These are phyloP conservation scores for Amanita rimosa DNA, from an alignment of 768 basidiomycete genomes.

Conservation along the genomic window DNA sequence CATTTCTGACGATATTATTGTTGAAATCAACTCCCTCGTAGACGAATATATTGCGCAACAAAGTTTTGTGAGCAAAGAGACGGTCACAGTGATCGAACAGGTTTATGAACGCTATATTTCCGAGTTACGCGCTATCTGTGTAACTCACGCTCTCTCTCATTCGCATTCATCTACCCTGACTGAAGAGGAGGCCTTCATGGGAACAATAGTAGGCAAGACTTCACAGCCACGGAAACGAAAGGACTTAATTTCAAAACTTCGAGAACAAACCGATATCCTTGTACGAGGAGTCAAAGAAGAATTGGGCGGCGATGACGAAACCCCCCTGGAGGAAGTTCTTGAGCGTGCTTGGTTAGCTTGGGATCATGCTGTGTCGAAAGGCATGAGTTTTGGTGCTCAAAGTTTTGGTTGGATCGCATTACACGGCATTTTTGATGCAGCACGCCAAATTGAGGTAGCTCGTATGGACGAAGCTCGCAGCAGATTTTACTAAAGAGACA, in stretches of 20 bases:
- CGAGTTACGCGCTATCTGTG: constrained; percentile 37
- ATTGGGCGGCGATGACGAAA: constrained; percentile 37
- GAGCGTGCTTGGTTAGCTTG: constrained; percentile 46
- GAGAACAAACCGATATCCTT: constrained; percentile 43
- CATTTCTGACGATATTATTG: background rate
- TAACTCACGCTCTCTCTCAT: constrained; percentile 32
- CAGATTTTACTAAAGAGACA: constrained; percentile 10
- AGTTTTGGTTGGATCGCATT: constrained; percentile 56
- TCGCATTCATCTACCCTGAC: constrained; percentile 30
- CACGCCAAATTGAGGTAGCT: constrained; percentile 33
- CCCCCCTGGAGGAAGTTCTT: constrained; percentile 26
- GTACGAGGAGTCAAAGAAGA: constrained; percentile 38
- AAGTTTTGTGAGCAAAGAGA: constrained; percentile 11
- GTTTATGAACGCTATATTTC: constrained; percentile 31
- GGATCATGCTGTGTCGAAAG: constrained; percentile 23
- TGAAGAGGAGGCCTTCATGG: constrained; percentile 55
- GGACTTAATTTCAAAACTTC: constrained; percentile 41
- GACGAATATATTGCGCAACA: constrained; percentile 20
- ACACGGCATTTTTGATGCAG: constrained; percentile 43
- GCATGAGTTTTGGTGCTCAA: constrained; percentile 38
- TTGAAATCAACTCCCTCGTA: constrained; percentile 17
- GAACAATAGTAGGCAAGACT: constrained; percentile 54
- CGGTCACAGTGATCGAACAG: constrained; percentile 17
- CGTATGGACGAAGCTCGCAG: constrained; percentile 9
- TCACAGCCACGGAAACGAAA: constrained; percentile 43